A percentile compares a stretch with the other conserved stretches of the same genome.
Conservation (phyloP, 345 rosid species). For the Aethionema arabicum region DNA sequence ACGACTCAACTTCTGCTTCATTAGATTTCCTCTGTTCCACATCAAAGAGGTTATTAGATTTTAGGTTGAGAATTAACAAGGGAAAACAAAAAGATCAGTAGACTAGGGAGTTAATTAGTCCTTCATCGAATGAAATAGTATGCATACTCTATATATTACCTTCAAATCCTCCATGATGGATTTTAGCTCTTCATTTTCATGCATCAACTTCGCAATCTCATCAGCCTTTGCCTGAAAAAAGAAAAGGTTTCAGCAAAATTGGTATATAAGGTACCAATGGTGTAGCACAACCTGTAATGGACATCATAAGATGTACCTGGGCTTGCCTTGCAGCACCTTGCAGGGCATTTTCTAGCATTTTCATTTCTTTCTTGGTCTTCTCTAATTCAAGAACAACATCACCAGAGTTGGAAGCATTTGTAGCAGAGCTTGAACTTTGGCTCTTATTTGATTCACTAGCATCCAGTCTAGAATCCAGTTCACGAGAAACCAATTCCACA, state of each 20-base stretch:
- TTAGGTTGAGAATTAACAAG: conserved; percentile 17
- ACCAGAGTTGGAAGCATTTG: conserved; percentile 43
- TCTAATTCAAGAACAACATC: conserved; percentile 59
- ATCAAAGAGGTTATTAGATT: conserved; percentile 33
- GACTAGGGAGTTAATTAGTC: conserved; percentile 7
- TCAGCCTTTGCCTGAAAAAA: conserved; percentile 95
- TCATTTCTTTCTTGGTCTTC: conserved; percentile 80
- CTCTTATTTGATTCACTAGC: conserved; percentile 45
- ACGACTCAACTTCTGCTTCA: conserved; percentile 92
- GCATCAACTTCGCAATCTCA: conserved; percentile 92
- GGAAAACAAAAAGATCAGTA: conserved; percentile 8
- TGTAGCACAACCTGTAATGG: conserved; percentile 17
- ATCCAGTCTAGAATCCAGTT: conserved; percentile 40
- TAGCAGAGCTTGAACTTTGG: conserved; percentile 46
- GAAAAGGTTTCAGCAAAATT: conserved; percentile 1
- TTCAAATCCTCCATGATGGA: conserved; percentile 74
- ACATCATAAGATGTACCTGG: conserved; percentile 61
- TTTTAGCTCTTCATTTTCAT: conserved; percentile 94
- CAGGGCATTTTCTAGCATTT: conserved; percentile 93
- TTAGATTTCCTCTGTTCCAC: conserved; percentile 75
- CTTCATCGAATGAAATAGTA: conserved; percentile 24
- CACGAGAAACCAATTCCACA: conserved; percentile 46
- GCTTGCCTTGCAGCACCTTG: conserved; percentile 99
- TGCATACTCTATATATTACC: conserved; percentile 46
- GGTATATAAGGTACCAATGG: conserved; percentile 24